Base-by-base conservation (phyloP, 768 basidiomycete species). In the Megacollybia marginata region DNA sequence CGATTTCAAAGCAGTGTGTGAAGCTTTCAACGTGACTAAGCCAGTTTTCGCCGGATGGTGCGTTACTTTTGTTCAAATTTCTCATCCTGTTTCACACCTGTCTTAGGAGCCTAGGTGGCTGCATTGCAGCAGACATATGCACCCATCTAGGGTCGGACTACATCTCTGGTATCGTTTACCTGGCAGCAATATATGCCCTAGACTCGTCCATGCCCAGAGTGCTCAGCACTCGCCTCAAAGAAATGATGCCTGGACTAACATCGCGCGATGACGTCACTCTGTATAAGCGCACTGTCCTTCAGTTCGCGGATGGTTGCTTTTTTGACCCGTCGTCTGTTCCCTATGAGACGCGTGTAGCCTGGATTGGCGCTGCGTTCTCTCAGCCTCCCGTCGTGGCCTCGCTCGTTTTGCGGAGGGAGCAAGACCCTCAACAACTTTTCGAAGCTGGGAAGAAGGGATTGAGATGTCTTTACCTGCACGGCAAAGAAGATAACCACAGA, bases 21-120 rank as follows among this genome's bases (percentile, higher is more conserved):
- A 49, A 18, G 57, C 45, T 9, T 60, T 49, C 18, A 48, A 50
- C 0, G 46, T 58, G 10, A 44, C 31, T 8, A 56, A 55, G 38
- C 57, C 59, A 7, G 28, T 60, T 38, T 49, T 54, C 9, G 53
- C 50, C 16, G 58, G 57, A 35, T 60, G 57, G 59, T 59, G 36
- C 16, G 48, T 47, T 18, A n/a, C 44, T n/a, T n/a, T 28, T 6
- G 23, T 28, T 28, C 23, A 28, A n/a, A 6, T n/a, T 15, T 49
- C 16, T 6, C 33, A 10, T 47, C 10, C 20, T 3, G 8, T 40
- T 40, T 40, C 8, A 28, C 23, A 6, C 6, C 23, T 44, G 15
- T 31, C n/a, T 28, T 13, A 44, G 28, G 28, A 44, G 44, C 28
- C 9, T 44, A 13, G 44, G 44, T 44, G 44, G 44, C 23, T 16